Base-by-base conservation (phyloP, 2,329 filamentous ascomycete species). In the Cadophora malorum region DNA sequence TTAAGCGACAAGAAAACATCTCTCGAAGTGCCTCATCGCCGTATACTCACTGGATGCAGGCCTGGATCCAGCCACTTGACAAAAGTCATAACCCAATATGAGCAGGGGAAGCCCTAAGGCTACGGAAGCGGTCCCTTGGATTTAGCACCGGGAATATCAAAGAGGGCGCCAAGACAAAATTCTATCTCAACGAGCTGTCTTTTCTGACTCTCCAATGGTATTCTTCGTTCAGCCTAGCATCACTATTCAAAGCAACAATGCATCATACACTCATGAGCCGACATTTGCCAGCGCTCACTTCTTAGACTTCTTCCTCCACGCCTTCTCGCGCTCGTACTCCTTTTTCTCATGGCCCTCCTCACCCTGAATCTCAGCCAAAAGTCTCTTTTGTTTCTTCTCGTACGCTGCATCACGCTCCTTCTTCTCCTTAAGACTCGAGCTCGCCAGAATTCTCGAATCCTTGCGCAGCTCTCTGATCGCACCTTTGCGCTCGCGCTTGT, bases 401-500 rank as follows among this genome's bases (percentile, higher is more conserved):
- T 99, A 98, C 72, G 92, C 94, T 67, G 88, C 88, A 83, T 98
- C 96, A 82, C 89, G 90, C 82, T 92, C 92, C 86, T 94, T 97
- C 89, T 98, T 98, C 83, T 96, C 86, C 75, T 88, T 87, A 76
- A 99, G 84, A 80, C 92, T 92, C 86, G 97, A 94, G 74, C 95
- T 86, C 41, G 94, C 93, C 82, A 98, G 89, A 78, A 99, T 98
- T 79, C 91, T 93, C 65, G 94, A 92, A 76, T 99, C 96, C 85
- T 97, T 98, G 78, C 96, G 88, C 75, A 99, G 83, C 81, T 99
- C 96, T 74, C 96, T 88, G 84, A 99, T 87, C 10, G 94, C 95
- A 1, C 94, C 95, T 87, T 99, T 99, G 80, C 89, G 88, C 85
- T 99, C 96, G 78, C 91, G 89, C 88, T 97, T 97, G 86, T 94